phyloP scores from a whole-genome alignment of 2,329 filamentous ascomycete genomes.

The Tricladium varicosporioides region DNA sequence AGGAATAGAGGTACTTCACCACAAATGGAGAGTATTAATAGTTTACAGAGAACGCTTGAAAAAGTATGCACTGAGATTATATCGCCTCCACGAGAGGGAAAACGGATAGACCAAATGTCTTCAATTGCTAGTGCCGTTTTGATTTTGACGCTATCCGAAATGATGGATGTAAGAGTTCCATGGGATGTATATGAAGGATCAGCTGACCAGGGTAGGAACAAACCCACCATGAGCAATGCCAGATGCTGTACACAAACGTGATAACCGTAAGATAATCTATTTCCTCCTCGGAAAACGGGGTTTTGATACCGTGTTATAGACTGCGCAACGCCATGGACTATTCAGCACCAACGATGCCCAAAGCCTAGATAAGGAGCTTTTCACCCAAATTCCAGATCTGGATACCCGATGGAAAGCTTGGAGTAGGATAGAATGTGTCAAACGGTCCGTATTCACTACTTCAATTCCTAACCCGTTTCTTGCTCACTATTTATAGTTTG shows the following conservation, averaged over 20 bases:
- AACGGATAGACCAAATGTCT: conserved; percentile 22
- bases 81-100: conserved; percentile 16
- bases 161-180: conserved; percentile 20
- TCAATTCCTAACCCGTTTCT: not conserved
- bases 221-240: conserved; percentile 38
- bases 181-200: not conserved
- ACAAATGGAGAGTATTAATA: conserved; percentile 6
- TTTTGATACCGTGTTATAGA: conserved; percentile 28
- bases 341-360: conserved; percentile 47
- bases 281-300: not conserved
- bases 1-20: not conserved
- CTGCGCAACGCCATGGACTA: conserved; percentile 48
- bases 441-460: conserved; percentile 36
- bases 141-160: conserved; percentile 22
- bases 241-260: conserved; percentile 48
- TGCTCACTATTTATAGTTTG: conserved; percentile 13
- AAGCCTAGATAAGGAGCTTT: conserved; percentile 39
- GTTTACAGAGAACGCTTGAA: conserved; percentile 19
- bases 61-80: conserved; percentile 23
- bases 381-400: conserved; percentile 43
- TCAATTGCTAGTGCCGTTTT: conserved; percentile 24
- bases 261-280: conserved; percentile 37
- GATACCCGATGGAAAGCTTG: conserved; percentile 50
- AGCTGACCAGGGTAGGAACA: conserved; percentile 4
- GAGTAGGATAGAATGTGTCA: conserved; percentile 50